phyloP scores from a whole-genome alignment of 2,329 filamentous ascomycete species.

The Verticillium zaregamsianum region DNA sequence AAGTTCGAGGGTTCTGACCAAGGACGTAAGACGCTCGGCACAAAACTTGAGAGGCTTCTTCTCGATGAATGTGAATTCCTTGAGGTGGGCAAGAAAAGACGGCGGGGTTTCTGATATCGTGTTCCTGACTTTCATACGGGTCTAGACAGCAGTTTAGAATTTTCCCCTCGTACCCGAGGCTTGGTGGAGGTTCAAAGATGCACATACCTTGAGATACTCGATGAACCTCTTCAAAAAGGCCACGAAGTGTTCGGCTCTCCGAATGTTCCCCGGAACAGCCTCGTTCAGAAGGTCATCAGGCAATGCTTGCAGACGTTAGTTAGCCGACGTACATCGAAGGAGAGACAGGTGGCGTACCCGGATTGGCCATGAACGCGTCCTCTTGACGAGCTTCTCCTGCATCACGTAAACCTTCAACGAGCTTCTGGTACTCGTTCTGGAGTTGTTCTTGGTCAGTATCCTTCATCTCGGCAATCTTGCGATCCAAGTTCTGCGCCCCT shows the following conservation, averaged over 20 bases:
- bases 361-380: conserved; percentile 96
- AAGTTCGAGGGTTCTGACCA: conserved; percentile 90
- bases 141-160: conserved; percentile 40
- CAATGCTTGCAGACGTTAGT: conserved; percentile 48
- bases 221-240: conserved; percentile 95
- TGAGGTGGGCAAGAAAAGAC: conserved; percentile 88
- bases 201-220: conserved; percentile 76
- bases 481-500: conserved; percentile 86
- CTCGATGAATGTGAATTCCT: conserved; percentile 96
- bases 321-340: not conserved
- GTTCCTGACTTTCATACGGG: conserved; percentile 95
- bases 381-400: conserved; percentile 88
- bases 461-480: conserved; percentile 90
- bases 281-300: conserved; percentile 94
- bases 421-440: conserved; percentile 90
- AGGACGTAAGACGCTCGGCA: conserved; percentile 86
- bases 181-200: too few relatives aligned
- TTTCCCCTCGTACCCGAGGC: not conserved
- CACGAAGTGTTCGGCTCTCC: conserved; percentile 92
- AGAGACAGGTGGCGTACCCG: conserved; percentile 37
- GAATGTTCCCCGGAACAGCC: conserved; percentile 93
- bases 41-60: conserved; percentile 94
- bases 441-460: conserved; percentile 92
- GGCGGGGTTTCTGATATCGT: conserved; percentile 96
- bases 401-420: conserved; percentile 86